Evolutionary conservation across 2,329 filamentous ascomycete genomes (phyloP), one percentile per base, ranked within the genome.

Genomic region (Piedraia hortae): DNA sequence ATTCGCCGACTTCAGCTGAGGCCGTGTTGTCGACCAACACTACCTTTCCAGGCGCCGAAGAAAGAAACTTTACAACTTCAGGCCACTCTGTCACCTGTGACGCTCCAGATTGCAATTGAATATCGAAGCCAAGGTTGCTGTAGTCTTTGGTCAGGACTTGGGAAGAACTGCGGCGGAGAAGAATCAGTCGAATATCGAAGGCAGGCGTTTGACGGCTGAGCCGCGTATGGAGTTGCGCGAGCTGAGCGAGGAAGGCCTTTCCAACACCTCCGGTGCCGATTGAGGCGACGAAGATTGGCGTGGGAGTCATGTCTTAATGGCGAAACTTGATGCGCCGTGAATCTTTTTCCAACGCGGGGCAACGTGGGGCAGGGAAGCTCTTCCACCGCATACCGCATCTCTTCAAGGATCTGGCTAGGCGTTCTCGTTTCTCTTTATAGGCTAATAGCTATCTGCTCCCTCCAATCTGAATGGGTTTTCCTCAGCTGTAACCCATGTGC

Each of bases 1-100:
- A 51, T 28, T 73, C 62, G 21, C 82, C 85, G 14, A 97, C 59
- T 31, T 72, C 67, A 36, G 82, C 70, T 34, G 75, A 80, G 48
- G 74, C 88, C 23, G 85, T 97, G 53, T 93, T 93, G 58, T 97
- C 85, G 32, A 97, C 68, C 14, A 97, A 55, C 19, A 97, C 56
- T 19, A 71, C 66, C 42, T 72, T 74, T 28, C 65, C 62, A 2
- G 78, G 77, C 1, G 77, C 72, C 19, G 61, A 59, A 27, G 66
- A 60, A 20, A 97, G 67, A 47, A 75, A 88, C 15, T 70, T 62
- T 32, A 69, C 62, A 17, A 88, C 59, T 36, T 82, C 59, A 10
- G 74, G 59, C 6, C 75, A 60, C 3, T 66, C 50, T 31, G 66
- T 63, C 13, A 56, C 51, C 11, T 70, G 69, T 8, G 59, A 46